These are phyloP conservation scores for Carex parvula DNA, from an alignment of 176 grass and related monocot species.

Conservation along the genomic window DNA sequence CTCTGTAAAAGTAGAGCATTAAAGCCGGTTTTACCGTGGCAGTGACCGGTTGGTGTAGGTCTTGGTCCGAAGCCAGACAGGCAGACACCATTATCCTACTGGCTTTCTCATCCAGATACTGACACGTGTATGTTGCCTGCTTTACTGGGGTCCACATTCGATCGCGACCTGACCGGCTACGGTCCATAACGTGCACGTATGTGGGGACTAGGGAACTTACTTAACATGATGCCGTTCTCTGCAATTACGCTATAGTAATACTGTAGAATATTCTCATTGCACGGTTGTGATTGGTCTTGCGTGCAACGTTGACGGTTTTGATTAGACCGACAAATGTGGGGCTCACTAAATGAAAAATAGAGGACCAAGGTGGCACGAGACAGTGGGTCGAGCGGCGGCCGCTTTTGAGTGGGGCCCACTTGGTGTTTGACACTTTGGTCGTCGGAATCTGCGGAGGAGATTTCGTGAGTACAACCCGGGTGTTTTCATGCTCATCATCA, in stretches of 20 bases:
- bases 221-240: background rate
- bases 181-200: background rate
- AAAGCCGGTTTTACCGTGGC: background rate
- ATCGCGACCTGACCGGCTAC: conserved; percentile 10
- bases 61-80: background rate
- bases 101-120: background rate
- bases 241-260: background rate
- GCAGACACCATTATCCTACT: background rate
- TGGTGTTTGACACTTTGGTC: background rate
- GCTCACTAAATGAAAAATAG: background rate
- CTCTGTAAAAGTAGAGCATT: no score
- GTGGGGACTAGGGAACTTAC: conserved; percentile 12
- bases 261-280: background rate
- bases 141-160: no score
- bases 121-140: background rate
- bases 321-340: background rate
- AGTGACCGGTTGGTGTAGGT: conserved; percentile 4
- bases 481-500: no score
- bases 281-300: background rate
- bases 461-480: background rate
- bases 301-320: background rate
- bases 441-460: conserved; percentile 25
- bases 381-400: conserved; percentile 4
- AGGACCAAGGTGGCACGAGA: background rate
- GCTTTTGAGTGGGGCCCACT: background rate